Evolutionary conservation across 2,329 filamentous ascomycete species (phyloP), one percentile per base, ranked within the genome.

Genomic region (Orbilia ellipsospora): DNA sequence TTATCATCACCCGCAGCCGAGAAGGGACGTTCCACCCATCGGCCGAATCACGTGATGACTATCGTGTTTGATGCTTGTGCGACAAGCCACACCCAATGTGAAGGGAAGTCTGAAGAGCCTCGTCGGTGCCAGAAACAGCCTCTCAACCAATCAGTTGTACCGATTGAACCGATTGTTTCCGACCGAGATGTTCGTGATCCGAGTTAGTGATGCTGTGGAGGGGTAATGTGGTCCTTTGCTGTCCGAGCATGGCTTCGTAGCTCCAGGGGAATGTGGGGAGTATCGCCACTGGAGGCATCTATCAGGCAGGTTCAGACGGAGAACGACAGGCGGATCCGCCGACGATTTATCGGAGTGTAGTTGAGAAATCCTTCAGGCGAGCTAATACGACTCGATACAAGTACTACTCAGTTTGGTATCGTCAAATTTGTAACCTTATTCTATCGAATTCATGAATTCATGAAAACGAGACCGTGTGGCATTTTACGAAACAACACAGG

Each of bases 11-110:
- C 51, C 55, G 51, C 69, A 73, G 63, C 70, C 70, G 70, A 74
- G 64, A 67, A 66, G 57, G 70, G 70, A 74, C 55, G 64, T 67
- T 74, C 70, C 62, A 74, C 60, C 70, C 70, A 67, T 74, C 63
- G 13, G 20, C 42, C 40, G 26, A 16, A 44, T 63, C 70, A 74
- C 63, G 36, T 74, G 70, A 50, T 26, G 8, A 1, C 0, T 1
- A 36, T 48, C 44, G 8, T 8, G 70, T 74, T 74, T 68, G 70
- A 52, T 31, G 10, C 13, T 57, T 31, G 56, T 60, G 56, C 18
- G 48, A 66, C 69, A 13, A 40, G 18, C 40, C 18, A 57, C 67
- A 64, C 56, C 60, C 44, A 48, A 18, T 18, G 15, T 18, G 31
- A 36, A 36, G 44, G 44, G 15, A 48, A 18, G 16, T 18, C 16